phyloP scores from a whole-genome alignment of 345 rosid species.

The Triadica sebifera region DNA sequence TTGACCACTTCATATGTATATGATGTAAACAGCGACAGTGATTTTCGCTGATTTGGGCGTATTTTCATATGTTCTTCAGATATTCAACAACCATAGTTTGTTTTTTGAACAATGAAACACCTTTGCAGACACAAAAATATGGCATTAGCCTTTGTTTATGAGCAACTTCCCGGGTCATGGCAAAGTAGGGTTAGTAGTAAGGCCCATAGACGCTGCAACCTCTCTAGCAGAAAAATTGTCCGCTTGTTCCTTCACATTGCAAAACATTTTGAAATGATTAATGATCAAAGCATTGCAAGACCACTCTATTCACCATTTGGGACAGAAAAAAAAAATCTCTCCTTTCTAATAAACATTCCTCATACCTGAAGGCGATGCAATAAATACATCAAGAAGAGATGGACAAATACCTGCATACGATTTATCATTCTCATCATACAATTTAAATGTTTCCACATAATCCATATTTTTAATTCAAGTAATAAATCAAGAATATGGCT shows the following conservation, averaged over 20 bases:
- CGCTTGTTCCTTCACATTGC: slow-evolving; percentile 63
- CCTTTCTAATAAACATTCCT: neutral
- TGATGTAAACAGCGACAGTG: neutral
- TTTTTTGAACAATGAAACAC: slow-evolving; percentile 10
- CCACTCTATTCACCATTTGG: neutral
- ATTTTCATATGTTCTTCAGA: neutral
- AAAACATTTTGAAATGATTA: neutral
- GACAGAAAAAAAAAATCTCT: neutral
- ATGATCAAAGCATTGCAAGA: neutral
- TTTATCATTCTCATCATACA: slow-evolving; percentile 18
- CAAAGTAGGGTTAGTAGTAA: slow-evolving; percentile 49
- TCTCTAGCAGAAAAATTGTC: slow-evolving; percentile 64
- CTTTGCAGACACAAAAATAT: slow-evolving; percentile 8
- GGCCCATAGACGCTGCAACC: slow-evolving; percentile 72
- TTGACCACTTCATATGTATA: neutral
- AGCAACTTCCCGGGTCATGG: slow-evolving; percentile 25
- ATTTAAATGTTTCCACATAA: slow-evolving; percentile 11
- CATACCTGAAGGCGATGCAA: slow-evolving; percentile 94
- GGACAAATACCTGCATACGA: slow-evolving; percentile 83
- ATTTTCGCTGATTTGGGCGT: neutral
- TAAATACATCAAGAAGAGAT: slow-evolving; percentile 95
- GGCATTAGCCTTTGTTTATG: neutral
- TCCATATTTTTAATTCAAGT: neutral
- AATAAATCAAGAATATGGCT: slow-evolving; percentile 7
- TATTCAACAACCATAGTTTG: neutral